Conservation (phyloP, 2,329 filamentous ascomycete species). For the Myriosclerotinia curreyana region DNA sequence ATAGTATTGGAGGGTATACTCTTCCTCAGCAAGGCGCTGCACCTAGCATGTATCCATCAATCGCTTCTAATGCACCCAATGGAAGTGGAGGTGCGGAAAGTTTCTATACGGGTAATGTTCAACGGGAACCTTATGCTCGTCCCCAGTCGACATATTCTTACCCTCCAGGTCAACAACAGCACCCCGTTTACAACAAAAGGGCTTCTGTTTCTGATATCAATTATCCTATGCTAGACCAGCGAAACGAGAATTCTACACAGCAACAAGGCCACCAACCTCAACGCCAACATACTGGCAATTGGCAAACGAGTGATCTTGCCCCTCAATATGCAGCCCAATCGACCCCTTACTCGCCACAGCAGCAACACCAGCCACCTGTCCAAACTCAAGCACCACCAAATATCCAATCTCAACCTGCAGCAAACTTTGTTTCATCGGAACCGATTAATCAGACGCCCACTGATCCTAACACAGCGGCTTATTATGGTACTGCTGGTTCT, state of each 20-base stretch:
- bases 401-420: constrained; percentile 38
- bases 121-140: constrained; percentile 47
- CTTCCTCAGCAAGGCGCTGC: constrained; percentile 50
- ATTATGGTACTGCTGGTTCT: constrained; percentile 48
- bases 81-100: constrained; percentile 62
- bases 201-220: constrained; percentile 30
- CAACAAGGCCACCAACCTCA: constrained; percentile 47
- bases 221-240: constrained; percentile 30
- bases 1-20: constrained; percentile 64
- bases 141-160: constrained; percentile 53
- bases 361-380: constrained; percentile 31
- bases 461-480: constrained; percentile 57
- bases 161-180: constrained; percentile 47
- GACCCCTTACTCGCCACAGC: constrained; percentile 24
- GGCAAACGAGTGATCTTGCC: constrained; percentile 42
- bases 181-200: constrained; percentile 39
- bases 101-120: constrained; percentile 72
- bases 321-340: constrained; percentile 29
- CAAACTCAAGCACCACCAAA: constrained; percentile 37
- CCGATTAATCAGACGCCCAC: constrained; percentile 41
- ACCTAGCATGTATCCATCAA: constrained; percentile 66
- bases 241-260: constrained; percentile 31
- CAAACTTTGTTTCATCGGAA: constrained; percentile 39
- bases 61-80: constrained; percentile 53
- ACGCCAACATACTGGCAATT: constrained; percentile 50